Percentiles rank a stretch among this genome's conserved stretches.
phyloP scores from a whole-genome alignment of 1,284 basidiomycete genomes.

The Fistulinella staudtii region DNA sequence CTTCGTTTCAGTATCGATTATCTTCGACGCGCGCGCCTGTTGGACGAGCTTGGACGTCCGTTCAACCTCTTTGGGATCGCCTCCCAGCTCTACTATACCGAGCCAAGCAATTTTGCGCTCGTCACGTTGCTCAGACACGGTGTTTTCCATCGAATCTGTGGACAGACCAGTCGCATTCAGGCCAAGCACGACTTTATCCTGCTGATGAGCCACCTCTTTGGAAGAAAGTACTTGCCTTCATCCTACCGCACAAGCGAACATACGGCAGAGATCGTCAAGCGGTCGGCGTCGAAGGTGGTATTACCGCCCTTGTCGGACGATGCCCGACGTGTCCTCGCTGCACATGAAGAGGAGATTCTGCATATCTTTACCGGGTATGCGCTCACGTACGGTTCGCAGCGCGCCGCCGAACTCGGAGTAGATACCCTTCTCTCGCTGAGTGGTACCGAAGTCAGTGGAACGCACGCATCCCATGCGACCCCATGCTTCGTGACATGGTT shows the following conservation, averaged over 20 bases:
- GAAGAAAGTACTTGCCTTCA: conserved; percentile 47
- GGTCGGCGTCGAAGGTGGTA: conserved; percentile 53
- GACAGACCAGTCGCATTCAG: conserved; percentile 32
- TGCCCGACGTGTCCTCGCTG: conserved; percentile 39
- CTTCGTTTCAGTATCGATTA: conserved; percentile 71
- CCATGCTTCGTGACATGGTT: conserved; percentile 34
- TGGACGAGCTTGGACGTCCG: conserved; percentile 51
- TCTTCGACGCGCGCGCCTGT: conserved; percentile 51
- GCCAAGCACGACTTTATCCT: conserved; percentile 51
- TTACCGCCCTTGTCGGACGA: conserved; percentile 46
- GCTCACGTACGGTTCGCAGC: conserved; percentile 41
- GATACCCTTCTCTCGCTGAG: conserved; percentile 50
- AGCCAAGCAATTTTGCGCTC: conserved; percentile 66
- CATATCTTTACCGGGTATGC: conserved; percentile 54
- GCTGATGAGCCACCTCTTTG: conserved; percentile 58
- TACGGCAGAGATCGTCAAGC: conserved; percentile 36
- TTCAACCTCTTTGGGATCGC: conserved; percentile 57
- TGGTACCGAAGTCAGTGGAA: conserved; percentile 22
- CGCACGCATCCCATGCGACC: neutral
- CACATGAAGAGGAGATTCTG: conserved; percentile 50
- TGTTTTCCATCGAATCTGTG: conserved; percentile 54
- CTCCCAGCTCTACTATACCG: conserved; percentile 59
- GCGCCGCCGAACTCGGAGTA: conserved; percentile 34
- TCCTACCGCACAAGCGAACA: conserved; percentile 39
- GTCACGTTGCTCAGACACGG: conserved; percentile 55